Conservation (phyloP, 2,329 filamentous ascomycete species). For the Pyrenophora seminiperda region DNA sequence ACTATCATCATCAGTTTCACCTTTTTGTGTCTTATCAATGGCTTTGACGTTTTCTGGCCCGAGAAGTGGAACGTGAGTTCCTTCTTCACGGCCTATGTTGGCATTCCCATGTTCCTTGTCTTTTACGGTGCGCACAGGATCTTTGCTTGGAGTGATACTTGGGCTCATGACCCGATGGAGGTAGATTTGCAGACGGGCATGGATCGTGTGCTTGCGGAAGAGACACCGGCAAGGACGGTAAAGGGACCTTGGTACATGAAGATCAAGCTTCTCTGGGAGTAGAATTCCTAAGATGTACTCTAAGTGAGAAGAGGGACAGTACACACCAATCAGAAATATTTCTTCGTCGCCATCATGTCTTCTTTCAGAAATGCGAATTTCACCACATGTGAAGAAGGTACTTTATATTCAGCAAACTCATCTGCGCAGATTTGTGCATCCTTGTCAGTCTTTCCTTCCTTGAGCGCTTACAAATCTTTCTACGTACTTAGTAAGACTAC, state of each 20-base stretch:
- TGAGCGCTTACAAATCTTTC: too few species aligned
- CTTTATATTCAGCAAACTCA: too few species aligned
- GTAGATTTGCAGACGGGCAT: constrained; percentile 59
- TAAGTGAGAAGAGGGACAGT: too few species aligned
- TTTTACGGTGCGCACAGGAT: constrained; percentile 62
- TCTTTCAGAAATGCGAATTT: too few species aligned
- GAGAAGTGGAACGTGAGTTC: constrained; percentile 64
- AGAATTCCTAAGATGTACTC: too few species aligned
- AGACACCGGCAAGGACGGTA: constrained; percentile 34
- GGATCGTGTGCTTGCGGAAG: constrained; percentile 39
- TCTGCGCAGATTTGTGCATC: too few species aligned
- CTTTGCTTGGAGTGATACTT: constrained; percentile 55
- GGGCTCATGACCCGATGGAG: constrained; percentile 56
- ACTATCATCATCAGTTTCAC: constrained; percentile 62
- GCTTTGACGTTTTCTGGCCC: constrained; percentile 75
- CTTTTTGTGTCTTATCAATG: constrained; percentile 73
- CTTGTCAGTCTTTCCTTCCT: too few species aligned
- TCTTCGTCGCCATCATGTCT: too few species aligned
- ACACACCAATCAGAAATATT: too few species aligned
- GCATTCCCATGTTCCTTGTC: constrained; percentile 64
- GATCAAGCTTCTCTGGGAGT: constrained; percentile 10
- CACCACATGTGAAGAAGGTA: too few species aligned
- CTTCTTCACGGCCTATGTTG: constrained; percentile 72
- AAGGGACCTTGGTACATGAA: constrained; percentile 33
- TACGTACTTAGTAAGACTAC: too few species aligned